phyloP scores from a whole-genome alignment of 116 monocot genomes.

The Phalaenopsis hybrid region DNA sequence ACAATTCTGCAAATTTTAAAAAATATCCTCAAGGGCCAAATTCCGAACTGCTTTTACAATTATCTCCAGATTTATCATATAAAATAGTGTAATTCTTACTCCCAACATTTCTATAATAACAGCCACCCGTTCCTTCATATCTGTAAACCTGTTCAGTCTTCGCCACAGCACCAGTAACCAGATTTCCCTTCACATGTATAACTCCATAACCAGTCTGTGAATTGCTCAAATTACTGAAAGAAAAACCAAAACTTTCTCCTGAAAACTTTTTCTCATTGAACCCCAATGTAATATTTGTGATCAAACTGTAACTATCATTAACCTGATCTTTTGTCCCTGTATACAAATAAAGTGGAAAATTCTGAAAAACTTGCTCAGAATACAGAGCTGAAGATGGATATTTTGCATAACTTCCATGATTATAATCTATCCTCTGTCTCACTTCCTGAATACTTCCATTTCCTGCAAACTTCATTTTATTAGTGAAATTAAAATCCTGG shows the following conservation, averaged over 20 bases:
- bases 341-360: slow-evolving; percentile 30
- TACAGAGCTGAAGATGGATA: slow-evolving; percentile 18
- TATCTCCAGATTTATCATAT: slow-evolving; percentile 21
- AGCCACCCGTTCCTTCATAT: slow-evolving; percentile 38
- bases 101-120: slow-evolving; percentile 42
- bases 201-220: slow-evolving; percentile 26
- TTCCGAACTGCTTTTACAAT: slow-evolving; percentile 11
- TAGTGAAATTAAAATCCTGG: slow-evolving; percentile 22
- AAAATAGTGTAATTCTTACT: slow-evolving; percentile 35
- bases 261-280: slow-evolving; percentile 22
- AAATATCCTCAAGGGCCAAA: not conserved
- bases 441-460: slow-evolving; percentile 33
- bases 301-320: slow-evolving; percentile 19
- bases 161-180: slow-evolving; percentile 18
- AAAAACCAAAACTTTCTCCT: slow-evolving; percentile 24
- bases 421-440: slow-evolving; percentile 29
- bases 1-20: no score
- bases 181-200: slow-evolving; percentile 27
- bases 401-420: slow-evolving; percentile 17
- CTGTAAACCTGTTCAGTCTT: slow-evolving; percentile 30
- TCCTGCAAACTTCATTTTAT: slow-evolving; percentile 21
- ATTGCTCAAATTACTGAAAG: slow-evolving; percentile 17
- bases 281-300: slow-evolving; percentile 21
- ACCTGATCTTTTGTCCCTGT: slow-evolving; percentile 17
- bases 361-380: slow-evolving; percentile 20